Conservation (phyloP, 139 green algal species). For the Auxenochlorella pyrenoidosa region DNA sequence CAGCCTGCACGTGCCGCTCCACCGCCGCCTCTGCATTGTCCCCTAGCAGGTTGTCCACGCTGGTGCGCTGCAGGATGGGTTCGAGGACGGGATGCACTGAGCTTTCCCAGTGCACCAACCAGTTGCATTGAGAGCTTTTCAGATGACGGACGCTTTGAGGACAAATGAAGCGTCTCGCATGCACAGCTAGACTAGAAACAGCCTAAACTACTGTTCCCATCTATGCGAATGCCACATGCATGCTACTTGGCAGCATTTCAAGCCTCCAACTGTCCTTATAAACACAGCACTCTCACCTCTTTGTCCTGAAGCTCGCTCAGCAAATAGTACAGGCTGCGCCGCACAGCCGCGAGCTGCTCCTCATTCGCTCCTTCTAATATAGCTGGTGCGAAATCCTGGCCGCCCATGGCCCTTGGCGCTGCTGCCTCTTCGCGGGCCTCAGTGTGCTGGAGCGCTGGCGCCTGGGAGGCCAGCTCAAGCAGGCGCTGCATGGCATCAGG, state of each 20-base stretch:
- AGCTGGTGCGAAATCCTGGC: background rate
- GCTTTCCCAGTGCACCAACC: background rate
- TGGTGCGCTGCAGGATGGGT: background rate
- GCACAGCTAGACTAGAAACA: too few species aligned
- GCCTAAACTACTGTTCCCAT: too few species aligned
- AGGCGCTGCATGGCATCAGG: constrained; percentile 14
- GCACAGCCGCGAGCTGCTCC: background rate
- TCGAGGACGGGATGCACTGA: background rate
- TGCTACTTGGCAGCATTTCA: too few species aligned
- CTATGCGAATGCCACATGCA: too few species aligned
- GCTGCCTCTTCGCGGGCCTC: background rate
- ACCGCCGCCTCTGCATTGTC: background rate
- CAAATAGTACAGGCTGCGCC: constrained; percentile 19
- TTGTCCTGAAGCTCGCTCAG: constrained; percentile 19
- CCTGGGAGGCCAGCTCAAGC: background rate
- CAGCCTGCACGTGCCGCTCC: background rate
- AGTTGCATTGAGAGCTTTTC: too few species aligned
- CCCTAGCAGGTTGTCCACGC: constrained; percentile 4
- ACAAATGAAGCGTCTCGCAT: too few species aligned
- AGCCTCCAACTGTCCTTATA: background rate
- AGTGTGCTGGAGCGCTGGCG: background rate
- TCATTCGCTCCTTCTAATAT: background rate
- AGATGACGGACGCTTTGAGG: too few species aligned
- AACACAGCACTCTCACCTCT: background rate
- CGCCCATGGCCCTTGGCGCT: background rate